Evolutionary conservation across 352 stramenopile genomes (phyloP), one percentile per base, ranked within the genome.

Genomic region (Phytophthora hybrid): DNA sequence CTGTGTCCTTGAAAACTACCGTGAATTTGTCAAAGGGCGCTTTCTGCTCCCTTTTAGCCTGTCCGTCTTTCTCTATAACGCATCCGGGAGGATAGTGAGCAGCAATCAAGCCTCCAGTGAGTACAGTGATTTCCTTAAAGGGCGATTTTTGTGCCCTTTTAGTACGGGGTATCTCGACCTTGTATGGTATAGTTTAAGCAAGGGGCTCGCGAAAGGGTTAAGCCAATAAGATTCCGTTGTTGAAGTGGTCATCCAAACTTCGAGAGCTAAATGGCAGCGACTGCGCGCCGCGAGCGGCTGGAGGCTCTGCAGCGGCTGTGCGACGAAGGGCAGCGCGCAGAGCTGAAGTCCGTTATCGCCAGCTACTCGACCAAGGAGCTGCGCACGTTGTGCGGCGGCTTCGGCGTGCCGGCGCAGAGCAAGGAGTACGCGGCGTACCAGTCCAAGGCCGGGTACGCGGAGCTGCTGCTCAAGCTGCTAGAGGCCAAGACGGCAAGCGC

Each of bases 391-490:
- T 70, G 53, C 46, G 53, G 63, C 13, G 53, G 39, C 4, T 61
- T 70, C 47, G 63, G 63, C 19, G 63, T 63, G 16, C 54, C 52
- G 4, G 63, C 55, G 41, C 63, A 63, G 39, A 70, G 63, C 29
- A 70, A 70, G 29, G 63, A 63, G 63, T 70, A 63, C 29, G 63
- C 53, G 31, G 63, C 63, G 39, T 70, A 70, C 44, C 52, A 70
- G 26, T 63, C 53, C n/a, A 70, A 70, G 31, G 63, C 63, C 8
- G 53, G 52, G 16, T 63, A 70, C 53, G 39, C 39, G 6, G 53
- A 70, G 19, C 23, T 70, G 44, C 31, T 70, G 26, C 26, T 49
- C 10, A 56, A 70, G 31, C 19, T 70, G 63, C 29, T 70, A 31
- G 63, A 61, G 19, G 63, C 41, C 39, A 70, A 63, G 44, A 57